phyloP scores from a whole-genome alignment of 73 alveolate genomes.

The Paraurostyla sp. region DNA sequence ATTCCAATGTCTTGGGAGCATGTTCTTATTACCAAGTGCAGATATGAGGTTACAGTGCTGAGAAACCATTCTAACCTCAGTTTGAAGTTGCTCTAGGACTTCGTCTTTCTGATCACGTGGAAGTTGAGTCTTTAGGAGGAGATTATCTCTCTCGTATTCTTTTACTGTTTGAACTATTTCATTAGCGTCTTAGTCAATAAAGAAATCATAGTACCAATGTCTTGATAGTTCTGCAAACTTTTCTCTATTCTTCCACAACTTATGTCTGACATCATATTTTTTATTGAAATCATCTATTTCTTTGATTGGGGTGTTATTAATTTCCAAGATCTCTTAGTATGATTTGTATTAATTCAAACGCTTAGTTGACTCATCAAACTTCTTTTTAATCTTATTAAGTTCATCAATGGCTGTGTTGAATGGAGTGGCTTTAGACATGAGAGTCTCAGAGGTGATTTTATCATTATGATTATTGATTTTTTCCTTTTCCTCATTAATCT shows the following conservation, averaged over 20 bases:
- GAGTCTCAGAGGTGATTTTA: constrained; percentile 36
- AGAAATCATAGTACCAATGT: constrained; percentile 69
- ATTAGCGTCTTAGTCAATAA: constrained; percentile 66
- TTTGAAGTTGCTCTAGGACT: constrained; percentile 66
- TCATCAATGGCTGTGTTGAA: constrained; percentile 72
- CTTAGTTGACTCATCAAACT: constrained; percentile 73
- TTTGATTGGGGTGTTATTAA: constrained; percentile 53
- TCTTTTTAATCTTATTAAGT: constrained; percentile 71
- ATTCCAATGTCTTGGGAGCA: constrained; percentile 87
- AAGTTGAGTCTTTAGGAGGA: constrained; percentile 60
- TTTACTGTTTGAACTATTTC: constrained; percentile 75
- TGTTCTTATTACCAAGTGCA: constrained; percentile 88
- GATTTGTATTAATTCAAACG: constrained; percentile 61
- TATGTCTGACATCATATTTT: constrained; percentile 74
- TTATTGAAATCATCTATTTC: constrained; percentile 72
- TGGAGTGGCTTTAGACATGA: constrained; percentile 50
- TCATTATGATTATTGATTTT: constrained; percentile 43
- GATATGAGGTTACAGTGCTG: constrained; percentile 68
- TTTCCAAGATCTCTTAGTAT: constrained; percentile 71
- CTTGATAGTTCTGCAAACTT: constrained; percentile 68
- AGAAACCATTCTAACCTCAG: constrained; percentile 75
- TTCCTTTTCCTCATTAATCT: constrained; percentile 75
- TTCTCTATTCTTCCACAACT: constrained; percentile 71
- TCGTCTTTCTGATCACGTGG: constrained; percentile 73
- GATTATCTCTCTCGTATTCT: constrained; percentile 81